Percentiles rank a stretch among this genome's conserved stretches.
Evolutionary conservation across 2,329 filamentous ascomycete genomes (phyloP).

Genomic region (Dothidotthia symphoricarpi): DNA sequence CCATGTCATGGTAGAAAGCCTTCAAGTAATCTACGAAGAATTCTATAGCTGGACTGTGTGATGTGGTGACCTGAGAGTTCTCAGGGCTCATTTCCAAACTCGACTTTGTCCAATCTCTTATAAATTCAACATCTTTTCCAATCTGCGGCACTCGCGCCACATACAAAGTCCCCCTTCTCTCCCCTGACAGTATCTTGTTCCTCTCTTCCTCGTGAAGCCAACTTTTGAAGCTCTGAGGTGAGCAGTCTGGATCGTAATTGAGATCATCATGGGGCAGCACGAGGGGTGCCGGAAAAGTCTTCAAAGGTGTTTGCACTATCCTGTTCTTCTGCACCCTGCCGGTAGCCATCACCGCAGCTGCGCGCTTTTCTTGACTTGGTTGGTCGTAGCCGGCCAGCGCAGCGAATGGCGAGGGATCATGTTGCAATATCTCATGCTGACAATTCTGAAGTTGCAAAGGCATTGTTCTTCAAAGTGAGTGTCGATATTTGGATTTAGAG

Average conservation of each 20-base stretch:
- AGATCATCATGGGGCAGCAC: conserved; percentile 61
- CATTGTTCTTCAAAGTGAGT: neutral
- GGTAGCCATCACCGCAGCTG: conserved; percentile 22
- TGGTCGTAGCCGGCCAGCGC: conserved; percentile 35
- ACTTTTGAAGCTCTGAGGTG: conserved; percentile 53
- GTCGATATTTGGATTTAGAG: no score
- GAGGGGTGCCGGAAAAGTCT: conserved; percentile 57
- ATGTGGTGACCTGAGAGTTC: no score
- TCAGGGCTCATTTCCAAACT: neutral
- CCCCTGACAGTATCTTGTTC: conserved; percentile 49
- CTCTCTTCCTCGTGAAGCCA: conserved; percentile 49
- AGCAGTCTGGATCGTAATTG: conserved; percentile 52
- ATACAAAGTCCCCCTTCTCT: conserved; percentile 53
- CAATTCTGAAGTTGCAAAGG: neutral
- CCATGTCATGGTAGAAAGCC: conserved; percentile 57
- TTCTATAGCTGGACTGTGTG: conserved; percentile 14
- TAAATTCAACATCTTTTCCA: conserved; percentile 34
- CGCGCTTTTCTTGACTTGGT: conserved; percentile 21
- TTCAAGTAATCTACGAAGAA: conserved; percentile 46
- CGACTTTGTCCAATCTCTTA: conserved; percentile 48
- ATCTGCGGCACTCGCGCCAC: conserved; percentile 51
- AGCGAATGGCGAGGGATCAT: conserved; percentile 39
- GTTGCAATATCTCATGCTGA: conserved; percentile 6
- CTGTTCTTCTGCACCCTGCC: conserved; percentile 6
- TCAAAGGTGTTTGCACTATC: conserved; percentile 7